Evolutionary conservation across 768 basidiomycete species (phyloP).

Genomic region (Flagelloscypha sp.): DNA sequence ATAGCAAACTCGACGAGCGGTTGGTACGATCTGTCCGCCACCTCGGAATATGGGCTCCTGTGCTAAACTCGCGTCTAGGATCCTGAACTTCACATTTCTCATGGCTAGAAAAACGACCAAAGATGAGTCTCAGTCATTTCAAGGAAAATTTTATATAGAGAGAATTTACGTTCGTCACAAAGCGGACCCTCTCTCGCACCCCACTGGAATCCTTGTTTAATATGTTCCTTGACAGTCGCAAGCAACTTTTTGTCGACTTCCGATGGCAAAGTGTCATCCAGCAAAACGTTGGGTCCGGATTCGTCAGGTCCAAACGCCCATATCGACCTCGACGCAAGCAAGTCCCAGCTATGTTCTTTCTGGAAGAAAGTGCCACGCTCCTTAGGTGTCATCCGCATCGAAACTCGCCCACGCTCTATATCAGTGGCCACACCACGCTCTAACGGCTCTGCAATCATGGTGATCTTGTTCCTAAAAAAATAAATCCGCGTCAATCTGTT

Average conservation of each 20-base stretch:
- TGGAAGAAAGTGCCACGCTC: slow-evolving; percentile 95
- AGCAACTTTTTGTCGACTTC: slow-evolving; percentile 94
- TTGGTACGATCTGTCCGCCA: slow-evolving; percentile 97
- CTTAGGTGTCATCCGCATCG: slow-evolving; percentile 91
- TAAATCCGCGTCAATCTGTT: slow-evolving; percentile 7
- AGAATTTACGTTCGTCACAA: slow-evolving; percentile 91
- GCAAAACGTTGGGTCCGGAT: slow-evolving; percentile 82
- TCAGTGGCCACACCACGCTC: slow-evolving; percentile 96
- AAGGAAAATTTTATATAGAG: slow-evolving; percentile 2
- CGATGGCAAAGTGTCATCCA: slow-evolving; percentile 94
- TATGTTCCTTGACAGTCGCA: slow-evolving; percentile 82
- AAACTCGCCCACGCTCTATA: slow-evolving; percentile 86
- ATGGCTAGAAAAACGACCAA: slow-evolving; percentile 53
- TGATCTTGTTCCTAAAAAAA: slow-evolving; percentile 78
- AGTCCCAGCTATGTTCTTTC: slow-evolving; percentile 96
- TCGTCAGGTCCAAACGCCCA: slow-evolving; percentile 99
- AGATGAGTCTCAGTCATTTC: neutral
- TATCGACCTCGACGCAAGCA: slow-evolving; percentile 94
- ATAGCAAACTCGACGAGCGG: slow-evolving; percentile 97
- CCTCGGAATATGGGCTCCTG: slow-evolving; percentile 97
- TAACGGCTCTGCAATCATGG: slow-evolving; percentile 98
- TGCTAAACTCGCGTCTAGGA: slow-evolving; percentile 87
- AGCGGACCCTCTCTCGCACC: slow-evolving; percentile 94
- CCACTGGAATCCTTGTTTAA: slow-evolving; percentile 99
- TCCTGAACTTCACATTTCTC: slow-evolving; percentile 96